Base-by-base conservation (phyloP, 441 rosid genomes). In the Arabidopsis lyrata region DNA sequence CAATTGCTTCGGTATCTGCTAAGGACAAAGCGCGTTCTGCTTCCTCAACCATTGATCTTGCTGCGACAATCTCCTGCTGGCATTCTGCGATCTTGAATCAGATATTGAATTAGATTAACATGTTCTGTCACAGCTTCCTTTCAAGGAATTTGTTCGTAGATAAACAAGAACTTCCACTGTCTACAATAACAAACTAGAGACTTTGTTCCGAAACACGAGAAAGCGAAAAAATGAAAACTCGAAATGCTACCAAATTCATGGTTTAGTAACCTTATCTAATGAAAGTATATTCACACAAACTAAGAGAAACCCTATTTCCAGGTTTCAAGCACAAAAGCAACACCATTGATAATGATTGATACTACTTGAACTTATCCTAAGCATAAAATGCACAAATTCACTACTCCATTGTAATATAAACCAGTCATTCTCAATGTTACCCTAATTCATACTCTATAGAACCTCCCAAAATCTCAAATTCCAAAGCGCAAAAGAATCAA, bases 41-140 rank as follows among this genome's bases (percentile, higher is more conserved):
- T 81, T 87, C 90, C 69, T 90, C 96, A 6, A 95, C 81, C 88
- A 84, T 86, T 65, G 91, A 73, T 75, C 83, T 86, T 68, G 97
- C 97, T 79, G 85, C 88, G n/a, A 78, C 39, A 44, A 95, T 89
- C 74, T 90, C 97, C 66, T 78, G 78, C 83, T 86, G 97, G 73
- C 88, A 86, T 79, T 88, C 92, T 81, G 85, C 97, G 77, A 92
- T 86, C 99, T 95, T 83, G 62, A 81, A 60, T 66, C 52, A 57
- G 57, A 68, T n/a, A 68, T 38, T 34, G 68, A 22, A 55, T 56
- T 15, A 58, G 65, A 65, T 50, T 11, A 58, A 41, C 27, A 41
- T 32, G 50, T 1, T 63, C 6, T 58, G 63, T 58, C 58, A 60
- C 3, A 34, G 44, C 12, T 59, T 61, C 63, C 16, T 67, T 67